Conservation (phyloP, 306 rosid species). For the Coriaria nepalensis region DNA sequence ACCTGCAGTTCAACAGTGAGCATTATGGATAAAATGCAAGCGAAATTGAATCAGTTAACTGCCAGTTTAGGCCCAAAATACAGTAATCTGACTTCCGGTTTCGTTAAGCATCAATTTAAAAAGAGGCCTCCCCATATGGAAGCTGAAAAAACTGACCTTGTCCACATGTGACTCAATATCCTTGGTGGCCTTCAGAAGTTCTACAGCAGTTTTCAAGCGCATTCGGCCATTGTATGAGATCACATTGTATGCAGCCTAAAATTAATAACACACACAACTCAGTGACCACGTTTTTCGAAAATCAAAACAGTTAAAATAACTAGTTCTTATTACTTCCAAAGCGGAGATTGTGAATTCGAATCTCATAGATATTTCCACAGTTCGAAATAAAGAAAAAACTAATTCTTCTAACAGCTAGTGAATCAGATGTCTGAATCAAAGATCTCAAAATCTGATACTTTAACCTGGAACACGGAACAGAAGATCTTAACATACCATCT, state of each 20-base stretch:
- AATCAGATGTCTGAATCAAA: too few species aligned
- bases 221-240: constrained; percentile 43
- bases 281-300: not conserved
- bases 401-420: too few species aligned
- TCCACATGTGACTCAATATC: constrained; percentile 54
- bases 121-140: not conserved
- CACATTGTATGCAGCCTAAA: constrained; percentile 71
- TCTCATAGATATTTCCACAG: too few species aligned
- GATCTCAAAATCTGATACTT: not conserved
- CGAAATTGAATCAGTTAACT: too few species aligned
- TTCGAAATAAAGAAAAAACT: too few species aligned
- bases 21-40: too few species aligned
- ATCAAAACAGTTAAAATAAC: too few species aligned
- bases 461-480: constrained; percentile 2
- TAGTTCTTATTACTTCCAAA: too few species aligned
- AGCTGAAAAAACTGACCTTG: constrained; percentile 31
- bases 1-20: constrained; percentile 29
- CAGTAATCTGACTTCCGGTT: too few species aligned
- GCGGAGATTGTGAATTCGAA: too few species aligned
- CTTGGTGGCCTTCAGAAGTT: constrained; percentile 43
- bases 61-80: too few species aligned
- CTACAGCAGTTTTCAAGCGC: constrained; percentile 64
- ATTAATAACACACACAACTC: not conserved
- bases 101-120: too few species aligned
- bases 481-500: constrained; percentile 43